Evolutionary conservation across 1,284 basidiomycete genomes (phyloP).

Genomic region (Hemileia vastatrix): DNA sequence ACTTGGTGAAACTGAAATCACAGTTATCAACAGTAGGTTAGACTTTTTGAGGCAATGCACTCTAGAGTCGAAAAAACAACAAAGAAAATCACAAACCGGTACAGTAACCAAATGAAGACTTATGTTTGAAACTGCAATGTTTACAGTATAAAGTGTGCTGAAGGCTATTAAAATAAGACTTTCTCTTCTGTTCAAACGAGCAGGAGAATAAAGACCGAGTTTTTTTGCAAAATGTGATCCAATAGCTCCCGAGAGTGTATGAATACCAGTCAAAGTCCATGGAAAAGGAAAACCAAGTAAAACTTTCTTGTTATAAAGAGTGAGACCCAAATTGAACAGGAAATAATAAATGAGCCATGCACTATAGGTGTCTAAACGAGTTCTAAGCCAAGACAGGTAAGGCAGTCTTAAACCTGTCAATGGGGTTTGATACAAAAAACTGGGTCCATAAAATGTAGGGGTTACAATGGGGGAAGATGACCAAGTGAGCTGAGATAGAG

Average conservation of each 20-base stretch:
- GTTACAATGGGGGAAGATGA: too few relatives aligned
- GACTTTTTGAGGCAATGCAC: background rate
- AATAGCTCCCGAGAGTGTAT: slow-evolving; percentile 51
- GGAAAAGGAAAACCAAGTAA: slow-evolving; percentile 83
- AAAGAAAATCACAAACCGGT: slow-evolving; percentile 53
- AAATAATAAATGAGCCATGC: slow-evolving; percentile 72
- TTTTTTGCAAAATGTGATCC: slow-evolving; percentile 64
- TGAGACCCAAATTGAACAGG: slow-evolving; percentile 73
- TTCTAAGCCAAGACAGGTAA: too few relatives aligned
- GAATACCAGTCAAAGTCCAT: slow-evolving; percentile 49
- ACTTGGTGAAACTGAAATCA: slow-evolving; percentile 78
- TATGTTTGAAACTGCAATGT: slow-evolving; percentile 83
- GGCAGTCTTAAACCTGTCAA: too few relatives aligned
- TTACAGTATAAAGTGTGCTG: slow-evolving; percentile 76
- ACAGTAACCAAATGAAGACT: slow-evolving; percentile 79
- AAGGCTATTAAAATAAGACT: slow-evolving; percentile 62
- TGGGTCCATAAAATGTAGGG: too few relatives aligned
- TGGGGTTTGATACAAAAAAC: too few relatives aligned
- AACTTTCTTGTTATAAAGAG: slow-evolving; percentile 83
- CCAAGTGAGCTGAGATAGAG: too few relatives aligned
- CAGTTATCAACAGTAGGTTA: too few relatives aligned
- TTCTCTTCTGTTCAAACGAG: slow-evolving; percentile 53
- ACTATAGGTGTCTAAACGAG: slow-evolving; percentile 2
- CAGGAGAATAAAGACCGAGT: slow-evolving; percentile 55
- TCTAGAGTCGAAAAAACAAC: background rate